Conservation (phyloP, 345 rosid genomes). For the Murraya koenigii region DNA sequence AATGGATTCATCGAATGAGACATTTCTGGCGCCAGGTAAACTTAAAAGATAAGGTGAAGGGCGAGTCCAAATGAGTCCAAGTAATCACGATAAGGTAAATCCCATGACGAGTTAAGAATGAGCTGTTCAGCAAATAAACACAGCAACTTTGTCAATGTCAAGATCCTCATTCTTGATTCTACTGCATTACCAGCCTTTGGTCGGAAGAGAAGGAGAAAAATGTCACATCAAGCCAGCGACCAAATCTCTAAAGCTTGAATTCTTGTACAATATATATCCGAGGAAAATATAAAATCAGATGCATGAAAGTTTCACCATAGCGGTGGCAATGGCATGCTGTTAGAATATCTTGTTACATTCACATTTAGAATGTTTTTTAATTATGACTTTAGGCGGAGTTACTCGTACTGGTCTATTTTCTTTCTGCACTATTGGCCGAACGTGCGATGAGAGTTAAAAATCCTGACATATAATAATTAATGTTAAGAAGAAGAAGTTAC, state of each 20-base stretch:
- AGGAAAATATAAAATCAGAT: constrained; percentile 1
- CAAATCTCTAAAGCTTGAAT: constrained; percentile 35
- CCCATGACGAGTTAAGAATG: constrained; percentile 16
- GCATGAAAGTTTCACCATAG: constrained; percentile 16
- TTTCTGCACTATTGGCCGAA: neutral
- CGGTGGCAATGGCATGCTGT: constrained; percentile 5
- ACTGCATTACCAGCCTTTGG: constrained; percentile 12
- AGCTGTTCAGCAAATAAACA: constrained; percentile 31
- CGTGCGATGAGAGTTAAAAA: neutral
- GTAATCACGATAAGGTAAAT: neutral
- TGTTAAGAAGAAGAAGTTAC: neutral
- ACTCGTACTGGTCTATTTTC: neutral
- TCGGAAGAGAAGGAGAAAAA: constrained; percentile 17
- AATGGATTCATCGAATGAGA: constrained; percentile 3
- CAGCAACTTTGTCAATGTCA: constrained; percentile 32
- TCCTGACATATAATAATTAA: neutral
- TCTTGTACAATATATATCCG: neutral
- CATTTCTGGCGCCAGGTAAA: neutral
- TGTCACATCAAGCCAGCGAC: constrained; percentile 42
- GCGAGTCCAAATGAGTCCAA: constrained; percentile 4
- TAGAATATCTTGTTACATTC: constrained; percentile 26
- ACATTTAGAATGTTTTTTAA: constrained; percentile 17
- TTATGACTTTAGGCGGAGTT: neutral
- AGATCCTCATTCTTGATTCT: constrained; percentile 18
- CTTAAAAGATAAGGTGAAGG: neutral